Evolutionary conservation across 176 grass and related monocot genomes (phyloP).

Genomic region (Raddia distichophylla): DNA sequence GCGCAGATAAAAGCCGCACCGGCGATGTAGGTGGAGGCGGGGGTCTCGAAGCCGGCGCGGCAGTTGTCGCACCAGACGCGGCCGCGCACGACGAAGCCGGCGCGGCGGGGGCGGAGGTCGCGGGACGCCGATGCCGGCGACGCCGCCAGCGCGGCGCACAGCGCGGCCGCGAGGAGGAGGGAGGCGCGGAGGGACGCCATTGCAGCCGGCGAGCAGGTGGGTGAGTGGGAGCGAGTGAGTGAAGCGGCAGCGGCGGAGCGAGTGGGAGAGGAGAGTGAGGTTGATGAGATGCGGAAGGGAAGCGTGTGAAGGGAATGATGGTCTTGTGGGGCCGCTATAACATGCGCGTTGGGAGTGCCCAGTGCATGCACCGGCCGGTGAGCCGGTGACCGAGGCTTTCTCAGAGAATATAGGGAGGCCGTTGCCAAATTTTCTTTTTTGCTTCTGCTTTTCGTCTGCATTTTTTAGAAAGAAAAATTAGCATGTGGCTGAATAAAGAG

Average conservation of each 20-base stretch:
- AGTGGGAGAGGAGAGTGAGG: background rate
- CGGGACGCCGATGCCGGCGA: conserved; percentile 37
- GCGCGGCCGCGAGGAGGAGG: conserved; percentile 25
- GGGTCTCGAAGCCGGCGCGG: conserved; percentile 88
- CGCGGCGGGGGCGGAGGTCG: conserved; percentile 35
- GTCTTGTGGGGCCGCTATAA: background rate
- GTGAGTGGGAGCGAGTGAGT: background rate
- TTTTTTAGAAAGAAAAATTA: too few relatives aligned
- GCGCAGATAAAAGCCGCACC: conserved; percentile 38
- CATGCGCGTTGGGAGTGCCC: background rate
- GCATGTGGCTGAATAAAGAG: too few relatives aligned
- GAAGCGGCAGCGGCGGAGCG: background rate
- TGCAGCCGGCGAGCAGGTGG: background rate
- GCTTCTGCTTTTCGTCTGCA: too few relatives aligned
- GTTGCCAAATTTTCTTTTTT: too few relatives aligned
- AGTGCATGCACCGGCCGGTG: background rate
- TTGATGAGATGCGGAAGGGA: background rate
- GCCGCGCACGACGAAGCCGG: conserved; percentile 70
- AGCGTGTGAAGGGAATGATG: background rate
- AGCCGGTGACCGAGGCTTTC: too few relatives aligned
- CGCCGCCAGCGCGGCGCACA: conserved; percentile 21
- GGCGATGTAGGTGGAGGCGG: conserved; percentile 75
- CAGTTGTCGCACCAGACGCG: conserved; percentile 93
- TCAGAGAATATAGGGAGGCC: too few relatives aligned
- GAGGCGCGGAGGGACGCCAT: conserved; percentile 38